Conservation (phyloP, 345 rosid species). For the Gossypium stocksii region DNA sequence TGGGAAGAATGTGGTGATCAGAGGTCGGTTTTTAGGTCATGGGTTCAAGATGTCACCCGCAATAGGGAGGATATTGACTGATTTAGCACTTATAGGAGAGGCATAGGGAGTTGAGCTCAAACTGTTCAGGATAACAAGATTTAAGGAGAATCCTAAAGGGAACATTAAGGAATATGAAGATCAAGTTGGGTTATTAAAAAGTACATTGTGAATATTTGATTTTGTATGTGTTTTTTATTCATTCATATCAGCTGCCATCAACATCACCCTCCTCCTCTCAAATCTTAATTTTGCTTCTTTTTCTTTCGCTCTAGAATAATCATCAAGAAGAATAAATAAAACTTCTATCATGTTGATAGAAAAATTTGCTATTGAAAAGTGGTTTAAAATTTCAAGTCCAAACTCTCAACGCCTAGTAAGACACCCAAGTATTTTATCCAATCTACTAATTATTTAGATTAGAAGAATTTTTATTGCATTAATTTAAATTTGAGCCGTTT, state of each 20-base stretch:
- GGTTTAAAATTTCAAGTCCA: too few species aligned
- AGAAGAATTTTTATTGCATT: too few species aligned
- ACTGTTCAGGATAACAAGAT: slow-evolving; percentile 53
- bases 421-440: too few species aligned
- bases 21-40: slow-evolving; percentile 82
- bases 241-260: neutral
- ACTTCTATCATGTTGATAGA: too few species aligned
- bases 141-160: slow-evolving; percentile 54
- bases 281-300: too few species aligned
- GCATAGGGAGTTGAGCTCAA: slow-evolving; percentile 46
- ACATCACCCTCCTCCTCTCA: too few species aligned
- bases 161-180: slow-evolving; percentile 48
- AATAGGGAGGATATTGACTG: slow-evolving; percentile 65
- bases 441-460: too few species aligned
- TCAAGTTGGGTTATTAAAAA: slow-evolving; percentile 34
- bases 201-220: neutral
- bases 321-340: too few species aligned
- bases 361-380: too few species aligned
- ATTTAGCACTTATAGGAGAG: slow-evolving; percentile 49
- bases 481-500: too few species aligned
- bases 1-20: slow-evolving; percentile 62
- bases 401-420: too few species aligned
- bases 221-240: neutral
- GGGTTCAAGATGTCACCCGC: slow-evolving; percentile 89
- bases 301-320: too few species aligned